A percentile compares a stretch with the other conserved stretches of the same genome.
These are phyloP conservation scores for Naganishia onofrii DNA, from an alignment of 768 basidiomycete species.

Conservation along the genomic window DNA sequence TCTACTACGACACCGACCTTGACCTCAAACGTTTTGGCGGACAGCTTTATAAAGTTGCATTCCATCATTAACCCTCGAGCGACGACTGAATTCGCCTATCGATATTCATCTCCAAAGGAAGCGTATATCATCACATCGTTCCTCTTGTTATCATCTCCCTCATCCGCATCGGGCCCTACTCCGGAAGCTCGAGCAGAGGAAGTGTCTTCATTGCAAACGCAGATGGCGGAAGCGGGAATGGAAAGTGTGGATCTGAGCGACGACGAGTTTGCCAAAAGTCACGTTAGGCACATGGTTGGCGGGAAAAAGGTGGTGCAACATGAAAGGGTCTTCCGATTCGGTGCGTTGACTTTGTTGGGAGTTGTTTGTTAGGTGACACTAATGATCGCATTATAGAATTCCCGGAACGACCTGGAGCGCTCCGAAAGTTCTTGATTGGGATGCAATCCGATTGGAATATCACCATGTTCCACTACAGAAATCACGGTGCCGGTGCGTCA, in stretches of 20 bases:
- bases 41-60: conserved; percentile 82
- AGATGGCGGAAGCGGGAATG: conserved; percentile 70
- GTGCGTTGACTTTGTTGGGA: conserved; percentile 56
- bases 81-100: conserved; percentile 93
- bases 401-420: conserved; percentile 86
- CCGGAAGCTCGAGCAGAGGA: conserved; percentile 52
- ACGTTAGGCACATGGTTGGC: conserved; percentile 91
- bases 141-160: conserved; percentile 61
- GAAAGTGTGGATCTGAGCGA: conserved; percentile 85
- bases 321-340: conserved; percentile 89
- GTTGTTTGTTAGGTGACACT: background rate
- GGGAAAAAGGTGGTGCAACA: conserved; percentile 72
- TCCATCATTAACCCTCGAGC: conserved; percentile 82
- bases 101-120: conserved; percentile 65
- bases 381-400: conserved; percentile 64
- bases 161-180: conserved; percentile 54
- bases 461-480: conserved; percentile 93
- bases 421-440: conserved; percentile 82
- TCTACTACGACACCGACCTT: background rate
- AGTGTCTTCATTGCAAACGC: conserved; percentile 59
- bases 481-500: conserved; percentile 85
- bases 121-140: conserved; percentile 92
- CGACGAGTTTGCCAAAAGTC: conserved; percentile 91
- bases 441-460: conserved; percentile 88
- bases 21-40: background rate